phyloP scores from a whole-genome alignment of 768 basidiomycete species.

The Flagelloscypha sp. region DNA sequence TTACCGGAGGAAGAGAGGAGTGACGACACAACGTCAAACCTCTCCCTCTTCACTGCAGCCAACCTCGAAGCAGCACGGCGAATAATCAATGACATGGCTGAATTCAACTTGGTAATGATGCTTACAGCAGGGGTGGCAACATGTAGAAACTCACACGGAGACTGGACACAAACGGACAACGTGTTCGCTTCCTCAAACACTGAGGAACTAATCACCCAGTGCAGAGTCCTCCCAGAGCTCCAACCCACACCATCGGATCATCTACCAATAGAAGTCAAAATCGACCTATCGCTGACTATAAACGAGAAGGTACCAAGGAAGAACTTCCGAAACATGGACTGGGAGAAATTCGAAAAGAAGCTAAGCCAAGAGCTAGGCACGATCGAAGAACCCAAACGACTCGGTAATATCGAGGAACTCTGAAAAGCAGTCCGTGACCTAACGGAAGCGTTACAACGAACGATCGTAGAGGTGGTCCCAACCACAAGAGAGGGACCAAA shows the following conservation, averaged over 20 bases:
- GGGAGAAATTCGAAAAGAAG: slow-evolving; percentile 19
- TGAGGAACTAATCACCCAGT: slow-evolving; percentile 15
- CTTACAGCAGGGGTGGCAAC: slow-evolving; percentile 24
- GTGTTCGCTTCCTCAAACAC: slow-evolving; percentile 24
- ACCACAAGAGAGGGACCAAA: slow-evolving; percentile 11
- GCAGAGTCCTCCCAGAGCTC: slow-evolving; percentile 13
- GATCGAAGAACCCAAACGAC: background rate
- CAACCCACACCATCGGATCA: slow-evolving; percentile 28
- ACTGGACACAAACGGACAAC: slow-evolving; percentile 34
- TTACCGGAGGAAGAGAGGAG: no score
- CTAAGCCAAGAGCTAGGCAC: slow-evolving; percentile 8
- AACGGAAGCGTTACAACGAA: slow-evolving; percentile 9
- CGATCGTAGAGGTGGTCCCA: slow-evolving; percentile 14
- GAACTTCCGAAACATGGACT: slow-evolving; percentile 24
- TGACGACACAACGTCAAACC: no score
- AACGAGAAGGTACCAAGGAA: background rate
- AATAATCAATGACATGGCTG: slow-evolving; percentile 8
- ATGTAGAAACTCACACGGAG: slow-evolving; percentile 25
- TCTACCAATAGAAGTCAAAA: slow-evolving; percentile 23
- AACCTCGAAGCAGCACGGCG: slow-evolving; percentile 5
- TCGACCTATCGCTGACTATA: slow-evolving; percentile 14
- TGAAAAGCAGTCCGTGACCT: no score
- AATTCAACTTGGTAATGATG: slow-evolving; percentile 15
- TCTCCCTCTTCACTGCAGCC: slow-evolving; percentile 15
- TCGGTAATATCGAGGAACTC: no score